Evolutionary conservation across 768 basidiomycete species (phyloP).

Genomic region (Fomitopsis pulvina): DNA sequence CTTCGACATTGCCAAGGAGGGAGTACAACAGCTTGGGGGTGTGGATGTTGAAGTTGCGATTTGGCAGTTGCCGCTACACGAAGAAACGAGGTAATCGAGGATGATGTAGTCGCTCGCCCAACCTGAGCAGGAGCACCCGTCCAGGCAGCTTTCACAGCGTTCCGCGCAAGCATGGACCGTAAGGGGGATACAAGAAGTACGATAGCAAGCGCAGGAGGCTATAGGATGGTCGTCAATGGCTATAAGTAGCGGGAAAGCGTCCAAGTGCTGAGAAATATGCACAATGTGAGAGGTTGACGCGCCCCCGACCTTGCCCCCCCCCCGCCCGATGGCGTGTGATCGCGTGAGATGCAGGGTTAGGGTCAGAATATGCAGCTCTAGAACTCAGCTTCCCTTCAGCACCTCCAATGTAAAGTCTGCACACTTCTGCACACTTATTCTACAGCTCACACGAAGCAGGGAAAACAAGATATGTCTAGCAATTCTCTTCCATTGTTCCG

Average conservation of each 20-base stretch:
- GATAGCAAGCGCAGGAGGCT: background rate
- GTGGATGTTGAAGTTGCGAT: background rate
- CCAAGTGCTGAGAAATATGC: slow-evolving; percentile 2
- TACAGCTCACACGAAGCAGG: no score
- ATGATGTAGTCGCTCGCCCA: background rate
- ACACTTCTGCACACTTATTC: no score
- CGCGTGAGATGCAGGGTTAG: background rate
- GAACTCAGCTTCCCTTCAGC: no score
- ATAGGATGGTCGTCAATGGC: background rate
- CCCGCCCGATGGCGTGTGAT: background rate
- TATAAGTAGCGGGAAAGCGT: background rate
- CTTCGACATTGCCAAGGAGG: slow-evolving; percentile 5
- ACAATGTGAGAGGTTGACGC: slow-evolving; percentile 1
- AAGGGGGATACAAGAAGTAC: background rate
- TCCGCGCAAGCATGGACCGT: background rate
- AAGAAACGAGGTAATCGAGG: background rate
- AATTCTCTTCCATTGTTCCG: no score
- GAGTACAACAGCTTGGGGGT: background rate
- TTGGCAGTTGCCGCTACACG: background rate
- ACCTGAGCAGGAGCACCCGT: background rate
- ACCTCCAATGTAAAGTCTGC: no score
- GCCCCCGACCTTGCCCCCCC: background rate
- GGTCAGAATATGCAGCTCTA: no score
- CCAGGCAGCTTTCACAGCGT: background rate
- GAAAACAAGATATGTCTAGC: no score